These are phyloP conservation scores for Populus tremula DNA, from an alignment of 345 rosid species.

Conservation along the genomic window DNA sequence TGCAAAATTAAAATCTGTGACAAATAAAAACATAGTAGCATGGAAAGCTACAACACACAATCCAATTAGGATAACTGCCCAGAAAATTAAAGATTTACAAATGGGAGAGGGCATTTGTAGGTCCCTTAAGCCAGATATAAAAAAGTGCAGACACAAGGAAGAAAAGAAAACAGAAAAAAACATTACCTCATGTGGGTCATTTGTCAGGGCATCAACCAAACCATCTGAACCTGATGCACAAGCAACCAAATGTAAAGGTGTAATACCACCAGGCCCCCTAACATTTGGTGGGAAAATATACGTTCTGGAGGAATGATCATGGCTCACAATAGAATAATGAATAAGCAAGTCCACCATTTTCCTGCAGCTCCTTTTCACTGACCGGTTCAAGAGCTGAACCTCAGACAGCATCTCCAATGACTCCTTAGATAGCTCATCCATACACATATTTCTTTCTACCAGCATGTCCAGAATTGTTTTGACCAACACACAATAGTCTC, in stretches of 20 bases:
- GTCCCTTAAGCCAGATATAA: neutral
- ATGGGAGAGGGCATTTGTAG: neutral
- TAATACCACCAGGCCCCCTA: constrained; percentile 69
- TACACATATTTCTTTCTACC: constrained; percentile 47
- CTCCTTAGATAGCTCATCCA: constrained; percentile 44
- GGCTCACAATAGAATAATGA: constrained; percentile 34
- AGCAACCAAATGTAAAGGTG: constrained; percentile 89
- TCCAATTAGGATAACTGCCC: neutral
- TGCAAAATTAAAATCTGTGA: neutral
- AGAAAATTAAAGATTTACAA: neutral
- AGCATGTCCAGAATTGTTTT: constrained; percentile 59
- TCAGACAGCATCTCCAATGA: constrained; percentile 52
- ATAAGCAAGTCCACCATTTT: constrained; percentile 68
- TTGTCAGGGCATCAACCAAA: constrained; percentile 68
- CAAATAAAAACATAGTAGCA: neutral
- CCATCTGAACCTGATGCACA: constrained; percentile 60
- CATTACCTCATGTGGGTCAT: constrained; percentile 79
- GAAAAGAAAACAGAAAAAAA: neutral
- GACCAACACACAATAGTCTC: constrained; percentile 63
- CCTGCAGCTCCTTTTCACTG: constrained; percentile 65
- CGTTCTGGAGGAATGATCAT: constrained; percentile 24
- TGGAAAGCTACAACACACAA: neutral
- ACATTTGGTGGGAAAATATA: constrained; percentile 63
- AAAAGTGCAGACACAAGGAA: neutral
- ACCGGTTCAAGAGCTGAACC: constrained; percentile 68